phyloP scores from a whole-genome alignment of 2,329 filamentous ascomycete genomes.

The Colletotrichum brevisporum region DNA sequence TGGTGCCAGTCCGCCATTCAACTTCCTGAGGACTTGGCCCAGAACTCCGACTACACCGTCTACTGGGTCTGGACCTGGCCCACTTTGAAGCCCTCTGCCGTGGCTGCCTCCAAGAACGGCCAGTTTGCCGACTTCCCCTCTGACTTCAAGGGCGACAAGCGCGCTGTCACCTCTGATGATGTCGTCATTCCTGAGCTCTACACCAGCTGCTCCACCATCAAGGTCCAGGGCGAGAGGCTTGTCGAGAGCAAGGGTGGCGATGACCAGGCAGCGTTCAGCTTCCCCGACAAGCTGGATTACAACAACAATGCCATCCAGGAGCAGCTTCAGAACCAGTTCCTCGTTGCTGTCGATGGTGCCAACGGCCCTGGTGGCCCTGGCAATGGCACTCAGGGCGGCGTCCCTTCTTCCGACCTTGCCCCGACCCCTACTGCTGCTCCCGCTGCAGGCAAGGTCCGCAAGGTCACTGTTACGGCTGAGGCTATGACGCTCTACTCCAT shows the following conservation, averaged over 20 bases:
- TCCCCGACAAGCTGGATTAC: conserved; percentile 55
- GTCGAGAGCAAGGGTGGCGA: conserved; percentile 14
- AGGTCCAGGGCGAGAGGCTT: conserved; percentile 38
- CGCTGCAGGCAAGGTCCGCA: conserved; percentile 23
- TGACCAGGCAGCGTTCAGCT: conserved; percentile 44
- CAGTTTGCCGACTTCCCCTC: conserved; percentile 58
- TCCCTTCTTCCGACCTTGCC: conserved; percentile 40
- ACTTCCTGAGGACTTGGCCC: conserved; percentile 76
- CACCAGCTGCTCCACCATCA: conserved; percentile 44
- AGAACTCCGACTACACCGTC: conserved; percentile 79
- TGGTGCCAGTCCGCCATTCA: conserved; percentile 87
- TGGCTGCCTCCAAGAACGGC: conserved; percentile 55
- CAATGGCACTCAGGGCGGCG: conserved; percentile 42
- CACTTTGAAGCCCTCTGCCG: conserved; percentile 63
- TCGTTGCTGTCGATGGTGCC: conserved; percentile 55
- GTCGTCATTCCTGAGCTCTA: conserved; percentile 55
- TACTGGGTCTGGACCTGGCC: conserved; percentile 99
- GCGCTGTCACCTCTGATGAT: conserved; percentile 33
- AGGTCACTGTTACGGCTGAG: conserved; percentile 41
- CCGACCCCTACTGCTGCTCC: conserved; percentile 40
- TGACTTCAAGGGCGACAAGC: conserved; percentile 40
- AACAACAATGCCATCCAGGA: conserved; percentile 59
- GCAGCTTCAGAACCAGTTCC: conserved; percentile 62
- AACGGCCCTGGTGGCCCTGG: conserved; percentile 35
- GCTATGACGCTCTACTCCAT: conserved; percentile 37